These are phyloP conservation scores for Russula earlei DNA, from an alignment of 768 basidiomycete genomes.

Conservation along the genomic window DNA sequence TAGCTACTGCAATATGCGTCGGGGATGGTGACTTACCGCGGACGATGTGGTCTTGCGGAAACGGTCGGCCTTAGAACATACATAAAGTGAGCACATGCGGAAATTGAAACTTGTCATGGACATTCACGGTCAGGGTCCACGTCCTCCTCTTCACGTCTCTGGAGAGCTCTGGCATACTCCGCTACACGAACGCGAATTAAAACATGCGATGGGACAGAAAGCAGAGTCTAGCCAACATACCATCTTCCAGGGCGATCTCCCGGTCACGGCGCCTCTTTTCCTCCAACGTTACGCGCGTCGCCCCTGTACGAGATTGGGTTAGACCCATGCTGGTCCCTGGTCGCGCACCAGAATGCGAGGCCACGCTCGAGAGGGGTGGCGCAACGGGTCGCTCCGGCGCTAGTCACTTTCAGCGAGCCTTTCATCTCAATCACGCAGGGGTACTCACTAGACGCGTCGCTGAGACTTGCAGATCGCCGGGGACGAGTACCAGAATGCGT, in stretches of 20 bases:
- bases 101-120: not conserved
- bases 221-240: conserved; percentile 27
- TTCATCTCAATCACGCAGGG: not conserved
- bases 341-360: conserved; percentile 24
- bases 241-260: conserved; percentile 34
- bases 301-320: conserved; percentile 24
- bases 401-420: not conserved
- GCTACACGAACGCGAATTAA: not conserved
- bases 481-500: conserved; percentile 43
- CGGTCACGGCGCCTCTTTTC: conserved; percentile 34
- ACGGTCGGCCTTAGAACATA: conserved; percentile 20
- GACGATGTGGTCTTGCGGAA: conserved; percentile 12
- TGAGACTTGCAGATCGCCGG: conserved; percentile 69
- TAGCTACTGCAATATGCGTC: conserved; percentile 26
- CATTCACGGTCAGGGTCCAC: conserved; percentile 36
- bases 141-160: conserved; percentile 24
- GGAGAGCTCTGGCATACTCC: conserved; percentile 23
- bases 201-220: conserved; percentile 13
- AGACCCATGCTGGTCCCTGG: conserved; percentile 38
- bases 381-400: conserved; percentile 10
- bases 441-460: conserved; percentile 45
- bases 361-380: not conserved
- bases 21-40: conserved; percentile 49
- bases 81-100: not conserved
- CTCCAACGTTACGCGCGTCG: conserved; percentile 34